These are phyloP conservation scores for Neltuma alba DNA, from an alignment of 306 rosid genomes.

Conservation along the genomic window DNA sequence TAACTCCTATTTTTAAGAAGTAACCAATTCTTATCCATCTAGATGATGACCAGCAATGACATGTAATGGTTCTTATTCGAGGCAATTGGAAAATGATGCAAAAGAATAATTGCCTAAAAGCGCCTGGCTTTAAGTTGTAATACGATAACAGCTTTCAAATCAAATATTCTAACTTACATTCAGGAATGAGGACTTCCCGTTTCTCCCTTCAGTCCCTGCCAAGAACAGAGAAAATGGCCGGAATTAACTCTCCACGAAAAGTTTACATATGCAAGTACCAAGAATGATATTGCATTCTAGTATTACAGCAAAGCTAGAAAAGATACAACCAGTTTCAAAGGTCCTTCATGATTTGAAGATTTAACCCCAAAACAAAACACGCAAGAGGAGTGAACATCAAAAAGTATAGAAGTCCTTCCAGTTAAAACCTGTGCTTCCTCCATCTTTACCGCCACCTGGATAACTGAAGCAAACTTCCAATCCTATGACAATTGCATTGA, in stretches of 20 bases:
- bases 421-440: not conserved
- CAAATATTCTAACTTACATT: not conserved
- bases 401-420: not conserved
- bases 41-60: not conserved
- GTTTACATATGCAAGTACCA: not conserved
- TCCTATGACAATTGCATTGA: not conserved
- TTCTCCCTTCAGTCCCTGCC: not conserved
- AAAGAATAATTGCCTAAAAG: too few species aligned
- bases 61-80: not conserved
- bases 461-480: not conserved
- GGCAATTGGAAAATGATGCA: not conserved
- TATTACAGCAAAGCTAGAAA: not conserved
- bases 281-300: not conserved
- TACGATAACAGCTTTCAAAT: not conserved
- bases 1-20: not conserved
- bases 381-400: not conserved
- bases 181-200: not conserved
- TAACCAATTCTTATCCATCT: not conserved
- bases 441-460: not conserved
- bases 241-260: not conserved
- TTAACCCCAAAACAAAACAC: not conserved
- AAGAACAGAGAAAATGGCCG: not conserved
- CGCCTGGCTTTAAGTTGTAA: too few species aligned
- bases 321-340: not conserved
- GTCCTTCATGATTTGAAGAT: not conserved